Conservation (phyloP, 495 filamentous ascomycete genomes). For the Pyronema omphalodes region DNA sequence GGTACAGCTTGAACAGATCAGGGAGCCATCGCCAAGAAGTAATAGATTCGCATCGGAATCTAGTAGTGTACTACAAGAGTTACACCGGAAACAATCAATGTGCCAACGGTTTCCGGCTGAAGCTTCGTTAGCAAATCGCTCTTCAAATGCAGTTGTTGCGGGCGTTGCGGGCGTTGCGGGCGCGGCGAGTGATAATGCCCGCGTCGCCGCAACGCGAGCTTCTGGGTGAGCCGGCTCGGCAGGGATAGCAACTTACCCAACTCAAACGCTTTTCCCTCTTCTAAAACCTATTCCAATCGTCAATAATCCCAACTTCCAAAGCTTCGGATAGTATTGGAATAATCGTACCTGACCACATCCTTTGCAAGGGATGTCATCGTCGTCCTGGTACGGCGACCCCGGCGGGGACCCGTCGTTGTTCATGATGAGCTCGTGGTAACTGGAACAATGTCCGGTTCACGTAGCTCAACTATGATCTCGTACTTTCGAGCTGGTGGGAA, state of each 20-base stretch:
- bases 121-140: conserved; percentile 9
- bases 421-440: neutral
- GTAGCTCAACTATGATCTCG: no score
- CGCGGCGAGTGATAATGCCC: neutral
- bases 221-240: neutral
- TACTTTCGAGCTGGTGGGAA: no score
- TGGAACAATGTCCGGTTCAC: neutral
- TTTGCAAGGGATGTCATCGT: conserved; percentile 85
- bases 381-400: conserved; percentile 62
- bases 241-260: conserved; percentile 46
- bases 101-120: conserved; percentile 96
- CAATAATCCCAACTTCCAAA: conserved; percentile 81
- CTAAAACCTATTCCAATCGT: conserved; percentile 49
- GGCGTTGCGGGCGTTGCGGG: neutral
- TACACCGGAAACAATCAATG: conserved; percentile 98
- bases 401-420: conserved; percentile 23
- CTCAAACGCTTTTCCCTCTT: conserved; percentile 97
- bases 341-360: conserved; percentile 78
- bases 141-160: neutral
- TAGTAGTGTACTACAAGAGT: conserved; percentile 83
- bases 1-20: conserved; percentile 98
- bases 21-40: conserved; percentile 86
- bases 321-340: conserved; percentile 51
- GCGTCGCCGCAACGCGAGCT: neutral
- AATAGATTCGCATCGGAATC: conserved; percentile 97